Base-by-base conservation (phyloP, 2,329 filamentous ascomycete species). In the Eurotiales sp. region DNA sequence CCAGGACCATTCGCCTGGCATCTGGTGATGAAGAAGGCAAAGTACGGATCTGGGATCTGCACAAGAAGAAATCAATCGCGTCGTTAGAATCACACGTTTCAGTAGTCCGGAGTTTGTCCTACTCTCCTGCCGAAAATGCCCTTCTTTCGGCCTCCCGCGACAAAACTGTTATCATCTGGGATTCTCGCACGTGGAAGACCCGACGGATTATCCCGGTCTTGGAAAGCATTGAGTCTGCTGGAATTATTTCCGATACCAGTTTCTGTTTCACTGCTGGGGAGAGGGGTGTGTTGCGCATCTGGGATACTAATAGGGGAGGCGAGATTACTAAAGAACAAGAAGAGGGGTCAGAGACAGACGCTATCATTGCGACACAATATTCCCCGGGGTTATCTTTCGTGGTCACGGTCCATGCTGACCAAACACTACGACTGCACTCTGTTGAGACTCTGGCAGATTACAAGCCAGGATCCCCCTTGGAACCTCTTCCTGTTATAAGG, bases 11-110 rank as follows among this genome's bases (percentile, higher is more conserved):
- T 66, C 80, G 90, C 42, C 78, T 99, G 14, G 91, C 90, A 4
- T 95, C 90, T 29, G 93, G 92, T 56, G 90, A 88, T 55, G 95
- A 99, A 69, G 92, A 97, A 66, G 93, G 93, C 27, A 95, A 92
- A 64, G 81, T 99, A 48, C 81, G 88, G 17, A 81, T 99, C 19
- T 99, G 91, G 88, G 88, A 97, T 72, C 73, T 99, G 52, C 84
- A 91, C 70, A 95, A 89, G 72, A 82, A 88, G 51, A 88, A 82
- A 57, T 85, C 85, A 53, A 77, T 89, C 19, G 87, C 88, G 17
- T 84, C 85, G 15, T 76, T 96, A 27, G 90, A 97, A 55, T 93
- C 90, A 0, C 95, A 99, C 66, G 90, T 96, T 19, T 97, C 93
- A 8, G 88, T 97, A 58, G 88, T 99, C n/a, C 85, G 90, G 59